Conservation (phyloP, 305 asterid species). For the Solanum chacoense region DNA sequence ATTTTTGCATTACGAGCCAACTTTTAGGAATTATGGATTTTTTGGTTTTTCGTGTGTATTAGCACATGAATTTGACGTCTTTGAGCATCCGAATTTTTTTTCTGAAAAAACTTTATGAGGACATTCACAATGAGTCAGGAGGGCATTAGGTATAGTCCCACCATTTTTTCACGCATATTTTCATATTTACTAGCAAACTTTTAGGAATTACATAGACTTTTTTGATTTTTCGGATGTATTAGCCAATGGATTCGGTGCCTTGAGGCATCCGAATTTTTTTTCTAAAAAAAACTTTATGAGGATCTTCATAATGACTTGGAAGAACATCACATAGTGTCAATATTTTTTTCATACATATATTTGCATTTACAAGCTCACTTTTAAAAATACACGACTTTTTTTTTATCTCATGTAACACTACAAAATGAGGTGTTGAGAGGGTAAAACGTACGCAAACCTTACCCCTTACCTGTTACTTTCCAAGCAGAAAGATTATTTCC, state of each 20-base stretch:
- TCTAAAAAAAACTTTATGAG: too few relatives aligned
- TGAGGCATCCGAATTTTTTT: neutral
- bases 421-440: neutral
- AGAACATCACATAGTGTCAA: too few relatives aligned
- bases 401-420: neutral
- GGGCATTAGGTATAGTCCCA: neutral
- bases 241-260: neutral
- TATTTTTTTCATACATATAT: neutral
- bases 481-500: neutral
- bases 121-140: neutral
- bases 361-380: neutral
- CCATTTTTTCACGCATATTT: neutral
- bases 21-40: too few relatives aligned
- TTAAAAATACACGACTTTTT: too few relatives aligned
- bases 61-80: neutral
- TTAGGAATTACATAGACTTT: neutral
- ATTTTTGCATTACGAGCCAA: too few relatives aligned
- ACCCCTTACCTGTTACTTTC: neutral
- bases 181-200: fast-evolving
- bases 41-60: neutral
- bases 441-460: neutral
- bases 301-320: fast-evolving
- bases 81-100: too few relatives aligned
- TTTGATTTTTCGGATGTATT: too few relatives aligned
- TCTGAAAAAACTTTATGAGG: neutral